Percentiles rank a stretch among this genome's conserved stretches.
These are phyloP conservation scores for Chaetoceros tenuissimus DNA, from an alignment of 108 stramenopile genomes.

Conservation along the genomic window DNA sequence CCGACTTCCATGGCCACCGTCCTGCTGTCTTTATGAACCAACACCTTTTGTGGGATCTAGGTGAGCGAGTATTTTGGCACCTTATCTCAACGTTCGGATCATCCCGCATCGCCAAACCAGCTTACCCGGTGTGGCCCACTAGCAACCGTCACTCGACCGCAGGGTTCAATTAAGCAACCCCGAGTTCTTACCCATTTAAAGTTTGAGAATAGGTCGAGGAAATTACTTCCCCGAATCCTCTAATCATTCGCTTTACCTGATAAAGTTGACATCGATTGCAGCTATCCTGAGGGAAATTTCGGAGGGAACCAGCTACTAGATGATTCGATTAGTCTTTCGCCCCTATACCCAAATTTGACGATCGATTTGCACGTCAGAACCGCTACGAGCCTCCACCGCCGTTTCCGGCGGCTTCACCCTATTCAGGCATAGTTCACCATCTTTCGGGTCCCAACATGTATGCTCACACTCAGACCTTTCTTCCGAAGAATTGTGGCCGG, in stretches of 20 bases:
- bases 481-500: slow-evolving; percentile 80
- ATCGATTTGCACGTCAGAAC: slow-evolving; percentile 95
- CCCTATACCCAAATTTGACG: slow-evolving; percentile 96
- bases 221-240: slow-evolving; percentile 88
- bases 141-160: slow-evolving; percentile 86
- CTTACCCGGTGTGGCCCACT: slow-evolving; percentile 97
- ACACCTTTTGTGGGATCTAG: slow-evolving; percentile 98
- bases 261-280: slow-evolving; percentile 81
- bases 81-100: slow-evolving; percentile 95
- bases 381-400: slow-evolving; percentile 92
- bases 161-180: slow-evolving; percentile 91
- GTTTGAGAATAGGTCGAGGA: slow-evolving; percentile 95
- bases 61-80: slow-evolving; percentile 93
- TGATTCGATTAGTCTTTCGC: slow-evolving; percentile 98
- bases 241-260: slow-evolving; percentile 99
- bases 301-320: slow-evolving; percentile 96
- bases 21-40: slow-evolving; percentile 96
- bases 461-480: slow-evolving; percentile 91
- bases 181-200: slow-evolving; percentile 93
- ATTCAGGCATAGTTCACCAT: slow-evolving; percentile 97
- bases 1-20: slow-evolving; percentile 98
- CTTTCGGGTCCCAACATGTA: slow-evolving; percentile 92
- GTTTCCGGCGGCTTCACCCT: slow-evolving; percentile 95
- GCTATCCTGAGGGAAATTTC: slow-evolving; percentile 98
- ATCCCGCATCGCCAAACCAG: slow-evolving; percentile 96